phyloP scores from a whole-genome alignment of 192 early-diverging fungal genomes.

The Piromyces finnis region DNA sequence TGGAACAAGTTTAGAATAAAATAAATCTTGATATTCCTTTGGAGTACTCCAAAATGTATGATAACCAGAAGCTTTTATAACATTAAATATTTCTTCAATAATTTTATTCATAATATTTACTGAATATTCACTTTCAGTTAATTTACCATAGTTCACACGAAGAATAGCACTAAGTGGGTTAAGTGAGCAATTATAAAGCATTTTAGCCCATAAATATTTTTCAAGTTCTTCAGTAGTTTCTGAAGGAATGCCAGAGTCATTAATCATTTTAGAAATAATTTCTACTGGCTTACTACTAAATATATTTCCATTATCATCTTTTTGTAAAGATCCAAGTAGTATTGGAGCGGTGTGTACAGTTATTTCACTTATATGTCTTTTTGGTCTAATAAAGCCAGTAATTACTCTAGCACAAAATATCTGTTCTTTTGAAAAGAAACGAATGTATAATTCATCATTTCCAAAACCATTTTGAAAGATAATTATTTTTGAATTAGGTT shows the following conservation, averaged over 20 bases:
- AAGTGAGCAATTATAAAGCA: not conserved
- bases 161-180: not conserved
- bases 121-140: not conserved
- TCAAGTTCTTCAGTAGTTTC: not conserved
- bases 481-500: not conserved
- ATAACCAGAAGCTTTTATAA: not conserved
- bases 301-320: not conserved
- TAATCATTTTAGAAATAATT: not conserved
- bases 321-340: not conserved
- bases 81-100: not conserved
- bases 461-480: not conserved
- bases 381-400: not conserved
- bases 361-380: not conserved
- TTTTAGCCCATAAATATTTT: not conserved
- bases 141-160: not conserved
- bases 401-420: not conserved
- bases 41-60: not conserved
- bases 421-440: not conserved
- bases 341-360: not conserved
- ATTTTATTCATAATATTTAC: not conserved
- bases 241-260: not conserved
- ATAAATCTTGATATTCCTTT: not conserved
- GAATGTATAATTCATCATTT: not conserved
- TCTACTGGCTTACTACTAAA: not conserved
- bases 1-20: not conserved